Evolutionary conservation across 768 basidiomycete genomes (phyloP).

Genomic region (Lactarius deliciosus): DNA sequence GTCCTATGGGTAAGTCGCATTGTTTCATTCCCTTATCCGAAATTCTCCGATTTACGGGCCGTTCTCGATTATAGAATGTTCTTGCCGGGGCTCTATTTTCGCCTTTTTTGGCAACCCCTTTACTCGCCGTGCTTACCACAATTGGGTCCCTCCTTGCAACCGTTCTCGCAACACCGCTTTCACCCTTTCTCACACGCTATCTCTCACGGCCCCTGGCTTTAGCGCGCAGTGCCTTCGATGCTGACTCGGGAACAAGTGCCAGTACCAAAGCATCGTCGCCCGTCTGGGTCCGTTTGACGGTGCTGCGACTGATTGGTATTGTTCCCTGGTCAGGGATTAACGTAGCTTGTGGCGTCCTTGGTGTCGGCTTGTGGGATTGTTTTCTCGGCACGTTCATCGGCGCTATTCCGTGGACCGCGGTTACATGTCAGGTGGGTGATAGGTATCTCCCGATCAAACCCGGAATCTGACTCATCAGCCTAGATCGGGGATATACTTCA

Average conservation of each 20-base stretch:
- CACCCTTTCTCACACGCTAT: conserved; percentile 74
- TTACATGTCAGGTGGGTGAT: conserved; percentile 75
- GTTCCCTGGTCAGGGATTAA: conserved; percentile 98
- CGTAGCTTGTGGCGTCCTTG: conserved; percentile 91
- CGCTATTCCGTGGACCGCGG: conserved; percentile 84
- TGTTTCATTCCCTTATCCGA: conserved; percentile 13
- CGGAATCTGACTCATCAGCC: conserved; percentile 1
- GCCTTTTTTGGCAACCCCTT: conserved; percentile 74
- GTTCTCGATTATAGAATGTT: conserved; percentile 61
- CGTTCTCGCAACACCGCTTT: conserved; percentile 76
- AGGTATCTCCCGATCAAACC: not conserved
- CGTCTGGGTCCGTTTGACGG: conserved; percentile 80
- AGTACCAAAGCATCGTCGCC: conserved; percentile 40
- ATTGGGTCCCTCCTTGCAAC: conserved; percentile 83
- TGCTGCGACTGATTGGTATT: conserved; percentile 87
- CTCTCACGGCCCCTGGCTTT: conserved; percentile 85
- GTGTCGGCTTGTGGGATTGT: conserved; percentile 73
- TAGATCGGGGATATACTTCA: conserved; percentile 87
- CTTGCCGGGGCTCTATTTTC: conserved; percentile 85
- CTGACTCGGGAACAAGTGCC: conserved; percentile 49
- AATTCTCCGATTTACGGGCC: conserved; percentile 2
- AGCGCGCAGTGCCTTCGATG: conserved; percentile 79
- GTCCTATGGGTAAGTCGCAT: conserved; percentile 73
- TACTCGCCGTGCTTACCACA: conserved; percentile 84
- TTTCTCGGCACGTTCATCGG: conserved; percentile 83